Evolutionary conservation across 1,284 basidiomycete species (phyloP).

Genomic region (Ceratobasidium sp.): DNA sequence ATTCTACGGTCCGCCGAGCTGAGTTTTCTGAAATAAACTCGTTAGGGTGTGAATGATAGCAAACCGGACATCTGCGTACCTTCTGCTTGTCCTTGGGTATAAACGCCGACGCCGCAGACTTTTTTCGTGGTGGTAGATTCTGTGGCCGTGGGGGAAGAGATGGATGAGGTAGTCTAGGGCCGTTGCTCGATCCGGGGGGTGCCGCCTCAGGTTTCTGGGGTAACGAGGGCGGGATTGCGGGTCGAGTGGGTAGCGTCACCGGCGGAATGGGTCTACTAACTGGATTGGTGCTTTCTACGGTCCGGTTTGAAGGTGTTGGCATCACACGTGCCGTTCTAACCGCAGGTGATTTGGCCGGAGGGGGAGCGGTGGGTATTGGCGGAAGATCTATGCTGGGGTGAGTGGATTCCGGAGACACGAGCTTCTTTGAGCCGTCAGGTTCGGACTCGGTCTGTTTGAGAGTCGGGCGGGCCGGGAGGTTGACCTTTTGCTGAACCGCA

Average conservation of each 20-base stretch:
- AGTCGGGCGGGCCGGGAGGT: background rate
- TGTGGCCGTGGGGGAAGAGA: conserved; percentile 17
- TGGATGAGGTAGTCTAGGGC: background rate
- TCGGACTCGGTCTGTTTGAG: conserved; percentile 3
- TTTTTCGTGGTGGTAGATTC: conserved; percentile 23
- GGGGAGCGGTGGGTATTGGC: background rate
- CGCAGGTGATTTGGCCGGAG: background rate
- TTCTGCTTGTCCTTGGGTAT: conserved; percentile 39
- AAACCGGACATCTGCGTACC: background rate
- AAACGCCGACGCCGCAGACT: conserved; percentile 28
- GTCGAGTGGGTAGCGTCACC: background rate
- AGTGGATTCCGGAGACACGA: conserved; percentile 1
- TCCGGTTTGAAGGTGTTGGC: background rate
- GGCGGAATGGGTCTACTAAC: background rate
- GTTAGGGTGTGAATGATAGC: background rate
- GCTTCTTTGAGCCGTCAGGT: background rate
- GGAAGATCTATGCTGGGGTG: background rate
- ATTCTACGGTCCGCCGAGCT: conserved; percentile 24
- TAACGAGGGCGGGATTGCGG: background rate
- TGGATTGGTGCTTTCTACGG: background rate
- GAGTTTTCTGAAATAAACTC: conserved; percentile 18
- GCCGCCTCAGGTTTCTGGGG: conserved; percentile 10
- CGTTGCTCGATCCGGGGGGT: background rate
- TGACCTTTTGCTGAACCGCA: conserved; percentile 4
- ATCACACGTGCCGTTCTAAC: background rate